These are phyloP conservation scores for Alnus glutinosa DNA, from an alignment of 306 rosid species.

Conservation along the genomic window DNA sequence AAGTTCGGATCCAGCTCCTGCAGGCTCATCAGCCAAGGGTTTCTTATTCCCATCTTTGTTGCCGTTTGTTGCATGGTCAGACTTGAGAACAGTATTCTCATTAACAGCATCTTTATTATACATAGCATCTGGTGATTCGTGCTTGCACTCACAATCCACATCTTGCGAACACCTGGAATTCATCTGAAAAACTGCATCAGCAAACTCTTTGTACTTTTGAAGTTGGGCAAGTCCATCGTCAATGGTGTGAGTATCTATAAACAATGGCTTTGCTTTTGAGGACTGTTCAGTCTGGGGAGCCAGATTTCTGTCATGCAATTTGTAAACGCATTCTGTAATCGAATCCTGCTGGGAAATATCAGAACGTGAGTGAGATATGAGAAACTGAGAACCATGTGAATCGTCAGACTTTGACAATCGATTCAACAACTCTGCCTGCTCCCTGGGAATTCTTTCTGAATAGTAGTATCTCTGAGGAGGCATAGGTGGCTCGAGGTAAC, in stretches of 20 bases:
- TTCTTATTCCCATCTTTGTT: slow-evolving; percentile 36
- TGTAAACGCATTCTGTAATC: slow-evolving; percentile 43
- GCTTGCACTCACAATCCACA: slow-evolving; percentile 44
- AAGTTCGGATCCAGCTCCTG: slow-evolving; percentile 35
- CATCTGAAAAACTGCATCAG: slow-evolving; percentile 49
- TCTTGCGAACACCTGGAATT: slow-evolving; percentile 47
- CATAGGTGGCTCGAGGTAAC: slow-evolving; percentile 64
- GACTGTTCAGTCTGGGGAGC: slow-evolving; percentile 43
- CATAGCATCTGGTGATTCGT: slow-evolving; percentile 27
- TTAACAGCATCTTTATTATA: slow-evolving; percentile 39
- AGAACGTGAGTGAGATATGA: slow-evolving; percentile 59
- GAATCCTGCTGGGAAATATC: slow-evolving; percentile 48
- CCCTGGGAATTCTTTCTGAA: slow-evolving; percentile 92
- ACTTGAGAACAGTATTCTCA: slow-evolving; percentile 37
- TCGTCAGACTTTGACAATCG: slow-evolving; percentile 86
- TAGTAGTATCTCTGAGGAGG: slow-evolving; percentile 70
- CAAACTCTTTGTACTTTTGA: slow-evolving; percentile 48
- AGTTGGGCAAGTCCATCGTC: slow-evolving; percentile 49
- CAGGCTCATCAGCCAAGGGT: slow-evolving; percentile 39
- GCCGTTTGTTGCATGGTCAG: slow-evolving; percentile 37
- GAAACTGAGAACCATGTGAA: slow-evolving; percentile 62
- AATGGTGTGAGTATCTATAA: slow-evolving; percentile 41
- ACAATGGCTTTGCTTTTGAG: slow-evolving; percentile 37
- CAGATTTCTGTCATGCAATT: slow-evolving; percentile 42
- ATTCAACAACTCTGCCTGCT: slow-evolving; percentile 76